Evolutionary conservation across 2,329 filamentous ascomycete genomes (phyloP), one percentile per base, ranked within the genome.

Genomic region (Diplodia scrobiculata): DNA sequence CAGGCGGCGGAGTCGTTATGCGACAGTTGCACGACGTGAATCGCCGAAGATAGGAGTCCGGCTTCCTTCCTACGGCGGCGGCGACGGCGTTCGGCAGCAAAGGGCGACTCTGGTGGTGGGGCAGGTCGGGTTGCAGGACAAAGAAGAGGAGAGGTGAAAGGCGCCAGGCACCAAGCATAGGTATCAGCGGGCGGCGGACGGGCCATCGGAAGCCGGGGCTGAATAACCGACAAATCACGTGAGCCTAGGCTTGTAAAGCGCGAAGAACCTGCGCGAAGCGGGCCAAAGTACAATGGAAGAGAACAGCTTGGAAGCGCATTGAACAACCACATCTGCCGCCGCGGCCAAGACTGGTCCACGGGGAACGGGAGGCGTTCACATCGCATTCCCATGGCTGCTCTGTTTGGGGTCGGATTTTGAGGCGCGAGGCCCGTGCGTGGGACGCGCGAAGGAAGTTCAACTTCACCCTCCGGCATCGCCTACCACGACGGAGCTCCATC

Each of bases 401-500:
- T 45, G 38, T 50, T 48, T 50, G 45, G 58, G 32, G 34, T 14
- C 21, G 59, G 29, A 41, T n/a, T 9, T 29, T 53, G 51, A 34
- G 29, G 58, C 36, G 25, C 27, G 25, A 45, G 52, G 51, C 29
- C 52, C 52, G 52, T 34, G 52, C 52, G 47, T 54, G 52, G 47
- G 17, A 50, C 52, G 51, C 63, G 63, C 62, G 34, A 64, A 64
- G 62, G 32, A 60, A 65, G 45, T 53, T 66, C 65, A 55, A 66
- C 62, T 51, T 67, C 36, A 29, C 25, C 41, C 50, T 69, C 54
- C 32, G 59, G 29, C 51, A 55, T 45, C 53, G 67, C 67, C 67
- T 66, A 45, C 73, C 72, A 52, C 65, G 55, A 53, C 65, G 65
- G 50, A 66, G 55, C 58, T 62, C 48, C 65, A 66, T 52, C 65